Base-by-base conservation (phyloP, 176 grass and related monocot genomes). In the Aegilops sharonensis region DNA sequence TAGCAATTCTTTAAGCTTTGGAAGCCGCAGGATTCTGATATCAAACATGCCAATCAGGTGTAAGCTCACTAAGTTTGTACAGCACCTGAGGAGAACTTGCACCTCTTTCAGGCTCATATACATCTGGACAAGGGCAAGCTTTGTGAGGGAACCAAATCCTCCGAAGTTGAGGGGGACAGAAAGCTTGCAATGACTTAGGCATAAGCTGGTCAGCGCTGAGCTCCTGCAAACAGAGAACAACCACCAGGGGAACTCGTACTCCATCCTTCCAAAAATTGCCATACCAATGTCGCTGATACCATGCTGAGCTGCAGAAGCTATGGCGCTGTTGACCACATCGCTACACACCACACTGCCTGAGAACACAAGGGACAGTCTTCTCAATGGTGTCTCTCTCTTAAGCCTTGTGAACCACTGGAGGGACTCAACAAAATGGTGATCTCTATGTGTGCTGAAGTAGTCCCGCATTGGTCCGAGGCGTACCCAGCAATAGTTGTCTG, bases 221-320 rank as follows among this genome's bases (percentile, higher is more conserved):
- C 47, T 32, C 3, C 47, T 50, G 47, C 0, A 50, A 50, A 9
- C 11, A 8, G 65, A 10, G 30, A 82, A 82, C 65, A 68, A 1
- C 67, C 30, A 59, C 21, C 21, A 83, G 10, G 45, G 66, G 31
- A 70, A 72, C 65, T 71, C 80, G 2, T 82, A 82, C 31, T 27
- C 25, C 4, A 8, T 54, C 3, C 24, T 7, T 4, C 8, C 31
- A 5, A 71, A n/a, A 23, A 56, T 4, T 11, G 66, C 80, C 64
- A 83, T 32, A 4, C 59, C 80, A 25, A 72, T 72, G 0, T 59
- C 42, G 11, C 4, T 52, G 9, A 78, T 78, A 59, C 50, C 30
- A 7, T 60, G 29, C 75, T 60, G 52, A 78, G n/a, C 29, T 60
- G 75, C 30, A n/a, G 50, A 78, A 60, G 75, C 52, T 78, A 60